Percentiles rank a stretch among this genome's conserved stretches.
phyloP scores from a whole-genome alignment of 1,284 basidiomycete species.

The Singerocomus inundabilis region DNA sequence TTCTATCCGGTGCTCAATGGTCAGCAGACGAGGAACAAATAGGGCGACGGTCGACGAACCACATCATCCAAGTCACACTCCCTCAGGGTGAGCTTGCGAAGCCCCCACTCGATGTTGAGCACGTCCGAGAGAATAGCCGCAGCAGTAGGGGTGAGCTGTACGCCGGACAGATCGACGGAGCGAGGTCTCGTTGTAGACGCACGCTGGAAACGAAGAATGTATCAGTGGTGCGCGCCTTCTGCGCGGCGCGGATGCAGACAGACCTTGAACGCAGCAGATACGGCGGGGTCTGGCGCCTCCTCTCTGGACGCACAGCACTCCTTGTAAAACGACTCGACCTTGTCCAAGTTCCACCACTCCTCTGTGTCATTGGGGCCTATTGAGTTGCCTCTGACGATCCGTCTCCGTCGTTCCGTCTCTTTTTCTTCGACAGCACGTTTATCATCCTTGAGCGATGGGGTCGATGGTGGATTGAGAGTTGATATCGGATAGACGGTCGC shows the following conservation, averaged over 20 bases:
- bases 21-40: constrained; percentile 9
- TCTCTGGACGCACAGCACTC: constrained; percentile 80
- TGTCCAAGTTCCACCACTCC: constrained; percentile 80
- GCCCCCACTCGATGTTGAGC: constrained; percentile 86
- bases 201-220: constrained; percentile 37
- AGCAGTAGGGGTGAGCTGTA: constrained; percentile 67
- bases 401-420: constrained; percentile 59
- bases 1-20: constrained; percentile 51
- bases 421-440: constrained; percentile 67
- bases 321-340: constrained; percentile 76
- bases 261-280: constrained; percentile 71
- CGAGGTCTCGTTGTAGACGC: constrained; percentile 57
- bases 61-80: constrained; percentile 81
- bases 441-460: constrained; percentile 70
- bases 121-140: constrained; percentile 86
- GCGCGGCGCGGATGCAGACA: constrained; percentile 19
- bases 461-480: constrained; percentile 74
- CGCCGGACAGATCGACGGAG: constrained; percentile 74
- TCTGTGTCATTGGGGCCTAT: constrained; percentile 41
- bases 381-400: constrained; percentile 58
- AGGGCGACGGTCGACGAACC: constrained; percentile 38
- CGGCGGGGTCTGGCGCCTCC: constrained; percentile 62
- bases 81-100: constrained; percentile 78
- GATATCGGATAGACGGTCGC: constrained; percentile 86
- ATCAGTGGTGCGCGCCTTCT: background rate